Conservation (phyloP, 257 asterid genomes). For the Phtheirospermum japonicum region DNA sequence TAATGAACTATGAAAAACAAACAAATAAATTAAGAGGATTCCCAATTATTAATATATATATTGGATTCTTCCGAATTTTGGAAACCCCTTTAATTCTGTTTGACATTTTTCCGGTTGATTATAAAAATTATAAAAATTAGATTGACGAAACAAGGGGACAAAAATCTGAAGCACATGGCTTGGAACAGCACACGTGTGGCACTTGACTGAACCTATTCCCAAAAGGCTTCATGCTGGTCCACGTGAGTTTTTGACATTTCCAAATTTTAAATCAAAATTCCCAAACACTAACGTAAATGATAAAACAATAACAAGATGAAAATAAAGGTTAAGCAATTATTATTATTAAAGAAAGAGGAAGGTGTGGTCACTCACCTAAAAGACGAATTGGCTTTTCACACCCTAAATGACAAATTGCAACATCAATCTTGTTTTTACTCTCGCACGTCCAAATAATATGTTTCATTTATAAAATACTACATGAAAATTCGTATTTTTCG, state of each 20-base stretch:
- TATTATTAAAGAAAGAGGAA: not conserved
- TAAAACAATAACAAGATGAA: not conserved
- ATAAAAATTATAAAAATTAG: not conserved
- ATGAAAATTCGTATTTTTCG: no score
- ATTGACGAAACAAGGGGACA: constrained; percentile 29
- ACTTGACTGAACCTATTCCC: constrained; percentile 38
- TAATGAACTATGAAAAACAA: no score
- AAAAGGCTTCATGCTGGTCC: constrained; percentile 37
- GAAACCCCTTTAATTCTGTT: no score
- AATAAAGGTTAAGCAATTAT: no score
- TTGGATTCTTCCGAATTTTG: no score
- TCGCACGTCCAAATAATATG: no score
- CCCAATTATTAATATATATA: no score
- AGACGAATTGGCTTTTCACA: constrained; percentile 16
- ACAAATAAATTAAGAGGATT: no score
- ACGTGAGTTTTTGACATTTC: constrained; percentile 31
- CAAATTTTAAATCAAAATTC: constrained; percentile 19
- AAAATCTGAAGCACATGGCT: constrained; percentile 47
- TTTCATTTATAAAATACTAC: not conserved
- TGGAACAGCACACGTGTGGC: constrained; percentile 62
- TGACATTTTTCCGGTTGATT: no score
- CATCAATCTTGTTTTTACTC: not conserved
- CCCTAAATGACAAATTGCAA: constrained; percentile 1
- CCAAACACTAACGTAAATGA: constrained; percentile 16
- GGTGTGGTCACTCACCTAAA: constrained; percentile 17